Evolutionary conservation across 495 filamentous ascomycete species (phyloP), one percentile per base, ranked within the genome.

Genomic region (Xylaria intraflava): DNA sequence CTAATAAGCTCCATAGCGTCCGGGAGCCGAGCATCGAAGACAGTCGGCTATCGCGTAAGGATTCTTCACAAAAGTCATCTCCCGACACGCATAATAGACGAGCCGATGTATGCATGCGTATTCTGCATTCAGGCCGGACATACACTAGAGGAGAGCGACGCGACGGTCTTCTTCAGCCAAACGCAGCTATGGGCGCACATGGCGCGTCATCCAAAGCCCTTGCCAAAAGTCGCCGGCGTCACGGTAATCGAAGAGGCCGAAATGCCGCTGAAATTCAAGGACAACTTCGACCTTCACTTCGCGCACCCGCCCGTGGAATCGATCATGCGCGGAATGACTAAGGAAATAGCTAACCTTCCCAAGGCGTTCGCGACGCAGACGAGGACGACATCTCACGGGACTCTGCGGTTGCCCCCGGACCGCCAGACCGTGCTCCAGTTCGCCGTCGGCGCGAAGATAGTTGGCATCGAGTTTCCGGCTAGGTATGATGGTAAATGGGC

Each of bases 251-350:
- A 74, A 29, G 58, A 39, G 7, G 44, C 45, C 3, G 60, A 58
- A 29, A 33, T 58, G 11, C 64, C 62, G 14, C 56, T 36, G 0
- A 38, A 53, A 6, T 51, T 57, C 27, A 57, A 52, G 29, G 69
- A 72, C 43, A 70, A 77, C 57, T 78, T 72, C 46, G 75, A 79
- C 55, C 52, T 79, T 6, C 69, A 73, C 57, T 72, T 79, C 49
- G 60, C 60, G 6, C 47, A 67, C 14, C 63, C 72, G 6, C 65
- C 65, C 8, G 46, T 52, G 9, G 44, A 60, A 6, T 58, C 63
- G 30, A 61, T 67, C 16, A 60, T 64, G 51, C 46, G 51, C 4
- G 70, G 68, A 6, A 59, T 62, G 24, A 56, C 61, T 0, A 60
- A 60, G 2, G 63, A 70, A 53, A 43, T 70, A 7, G 52, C 58